A percentile compares a stretch with the other conserved stretches of the same genome.
phyloP scores from a whole-genome alignment of 306 rosid species.

The Senna siamea region DNA sequence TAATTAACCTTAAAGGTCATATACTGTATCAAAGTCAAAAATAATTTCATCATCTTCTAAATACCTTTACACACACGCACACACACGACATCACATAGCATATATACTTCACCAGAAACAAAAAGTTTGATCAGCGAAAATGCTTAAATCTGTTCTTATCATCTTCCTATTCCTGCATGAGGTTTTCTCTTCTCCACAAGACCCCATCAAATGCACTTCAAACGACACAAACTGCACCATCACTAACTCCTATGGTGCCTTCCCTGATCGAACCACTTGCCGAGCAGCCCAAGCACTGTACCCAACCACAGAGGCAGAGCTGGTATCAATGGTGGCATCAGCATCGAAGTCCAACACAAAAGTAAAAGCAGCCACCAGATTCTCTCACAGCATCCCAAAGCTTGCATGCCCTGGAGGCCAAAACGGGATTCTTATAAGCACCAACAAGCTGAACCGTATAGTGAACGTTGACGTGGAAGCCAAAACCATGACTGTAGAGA shows the following conservation, averaged over 20 bases:
- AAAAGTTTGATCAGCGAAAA: too few species aligned
- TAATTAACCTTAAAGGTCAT: too few species aligned
- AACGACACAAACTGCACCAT: constrained; percentile 57
- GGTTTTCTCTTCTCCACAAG: constrained; percentile 52
- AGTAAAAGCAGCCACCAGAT: constrained; percentile 59
- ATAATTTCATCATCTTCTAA: too few species aligned
- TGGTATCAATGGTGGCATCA: constrained; percentile 46
- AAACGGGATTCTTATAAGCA: constrained; percentile 65
- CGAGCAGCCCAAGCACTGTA: constrained; percentile 43
- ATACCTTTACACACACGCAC: too few species aligned
- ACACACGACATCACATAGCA: too few species aligned
- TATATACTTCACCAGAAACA: too few species aligned
- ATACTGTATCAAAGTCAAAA: too few species aligned
- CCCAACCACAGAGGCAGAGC: constrained; percentile 58
- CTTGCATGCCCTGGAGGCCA: constrained; percentile 55
- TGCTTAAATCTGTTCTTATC: too few species aligned
- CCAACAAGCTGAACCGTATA: constrained; percentile 45
- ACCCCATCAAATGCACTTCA: constrained; percentile 62
- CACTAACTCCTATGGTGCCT: constrained; percentile 58
- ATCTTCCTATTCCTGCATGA: constrained; percentile 8
- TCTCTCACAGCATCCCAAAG: constrained; percentile 67
- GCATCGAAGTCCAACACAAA: constrained; percentile 47
- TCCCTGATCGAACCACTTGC: constrained; percentile 60
- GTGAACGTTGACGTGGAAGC: constrained; percentile 46
- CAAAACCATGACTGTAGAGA: constrained; percentile 52